Conservation (phyloP, 139 green algal species). For the Chlorella sp. region DNA sequence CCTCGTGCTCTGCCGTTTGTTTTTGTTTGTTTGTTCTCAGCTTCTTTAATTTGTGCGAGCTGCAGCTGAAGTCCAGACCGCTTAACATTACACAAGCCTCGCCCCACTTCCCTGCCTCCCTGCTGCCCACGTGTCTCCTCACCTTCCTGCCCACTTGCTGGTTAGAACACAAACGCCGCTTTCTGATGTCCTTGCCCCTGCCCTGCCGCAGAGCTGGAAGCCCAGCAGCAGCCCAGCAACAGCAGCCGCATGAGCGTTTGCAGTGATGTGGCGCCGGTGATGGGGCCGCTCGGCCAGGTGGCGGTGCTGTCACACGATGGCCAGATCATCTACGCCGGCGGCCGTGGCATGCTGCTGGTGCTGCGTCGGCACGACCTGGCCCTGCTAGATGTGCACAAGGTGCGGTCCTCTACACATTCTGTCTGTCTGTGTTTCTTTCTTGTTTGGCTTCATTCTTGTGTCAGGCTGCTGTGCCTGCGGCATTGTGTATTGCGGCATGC, state of each 20-base stretch:
- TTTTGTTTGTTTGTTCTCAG: too few relatives aligned
- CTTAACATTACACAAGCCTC: too few relatives aligned
- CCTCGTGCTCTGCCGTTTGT: too few relatives aligned
- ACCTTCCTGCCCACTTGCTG: background rate
- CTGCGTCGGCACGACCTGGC: conserved; percentile 60
- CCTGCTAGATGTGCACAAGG: conserved; percentile 74
- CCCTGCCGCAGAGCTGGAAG: background rate
- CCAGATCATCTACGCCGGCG: conserved; percentile 4
- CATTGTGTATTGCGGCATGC: too few relatives aligned
- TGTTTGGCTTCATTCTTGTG: too few relatives aligned
- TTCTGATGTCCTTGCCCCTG: background rate
- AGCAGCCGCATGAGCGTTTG: background rate
- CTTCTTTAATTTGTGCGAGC: too few relatives aligned
- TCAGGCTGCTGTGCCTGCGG: too few relatives aligned
- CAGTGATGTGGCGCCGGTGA: background rate
- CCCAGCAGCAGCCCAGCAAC: background rate
- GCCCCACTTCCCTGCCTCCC: too few relatives aligned
- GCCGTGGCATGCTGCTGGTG: conserved; percentile 62
- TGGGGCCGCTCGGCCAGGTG: conserved; percentile 3
- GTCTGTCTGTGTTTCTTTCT: too few relatives aligned
- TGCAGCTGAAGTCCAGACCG: too few relatives aligned
- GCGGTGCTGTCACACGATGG: conserved; percentile 9
- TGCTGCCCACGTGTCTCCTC: background rate
- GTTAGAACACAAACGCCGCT: background rate
- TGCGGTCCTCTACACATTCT: conserved; percentile 4